Percentiles rank a stretch among this genome's conserved stretches.
Evolutionary conservation across 2,329 filamentous ascomycete species (phyloP).

Genomic region (Fonsecaea multimorphosa): DNA sequence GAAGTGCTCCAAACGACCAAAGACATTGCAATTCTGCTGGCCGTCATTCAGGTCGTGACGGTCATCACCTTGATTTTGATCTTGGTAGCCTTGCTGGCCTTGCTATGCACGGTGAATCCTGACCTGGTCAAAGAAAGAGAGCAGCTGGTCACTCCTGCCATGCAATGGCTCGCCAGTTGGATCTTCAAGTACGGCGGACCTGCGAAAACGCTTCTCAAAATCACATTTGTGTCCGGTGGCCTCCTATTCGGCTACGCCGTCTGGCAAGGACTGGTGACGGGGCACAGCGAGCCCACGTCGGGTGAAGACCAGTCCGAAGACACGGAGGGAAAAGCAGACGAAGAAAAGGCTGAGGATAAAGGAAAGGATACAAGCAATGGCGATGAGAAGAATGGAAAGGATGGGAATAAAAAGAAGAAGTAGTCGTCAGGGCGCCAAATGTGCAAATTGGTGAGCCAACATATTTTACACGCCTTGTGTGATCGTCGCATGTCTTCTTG

Average conservation of each 20-base stretch:
- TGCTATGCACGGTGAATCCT: conserved; percentile 57
- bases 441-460: not conserved
- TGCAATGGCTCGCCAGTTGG: conserved; percentile 44
- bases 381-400: conserved; percentile 15
- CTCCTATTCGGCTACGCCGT: conserved; percentile 22
- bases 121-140: conserved; percentile 54
- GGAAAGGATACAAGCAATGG: conserved; percentile 4
- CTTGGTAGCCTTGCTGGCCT: conserved; percentile 46
- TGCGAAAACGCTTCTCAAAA: conserved; percentile 73
- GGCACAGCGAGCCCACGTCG: conserved; percentile 13
- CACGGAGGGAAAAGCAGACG: conserved; percentile 8
- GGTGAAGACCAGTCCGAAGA: conserved; percentile 20
- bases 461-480: not conserved
- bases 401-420: not conserved
- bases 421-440: not conserved
- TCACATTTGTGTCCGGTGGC: conserved; percentile 60
- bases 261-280: conserved; percentile 25
- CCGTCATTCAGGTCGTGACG: conserved; percentile 55
- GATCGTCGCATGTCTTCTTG: not conserved
- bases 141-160: conserved; percentile 51
- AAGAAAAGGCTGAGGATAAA: conserved; percentile 14
- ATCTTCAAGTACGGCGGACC: conserved; percentile 41
- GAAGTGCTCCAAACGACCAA: conserved; percentile 57
- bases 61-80: conserved; percentile 51
- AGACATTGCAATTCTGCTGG: conserved; percentile 57